Conservation (phyloP, 78 protist genomes). For the Protostelium mycophagum region DNA sequence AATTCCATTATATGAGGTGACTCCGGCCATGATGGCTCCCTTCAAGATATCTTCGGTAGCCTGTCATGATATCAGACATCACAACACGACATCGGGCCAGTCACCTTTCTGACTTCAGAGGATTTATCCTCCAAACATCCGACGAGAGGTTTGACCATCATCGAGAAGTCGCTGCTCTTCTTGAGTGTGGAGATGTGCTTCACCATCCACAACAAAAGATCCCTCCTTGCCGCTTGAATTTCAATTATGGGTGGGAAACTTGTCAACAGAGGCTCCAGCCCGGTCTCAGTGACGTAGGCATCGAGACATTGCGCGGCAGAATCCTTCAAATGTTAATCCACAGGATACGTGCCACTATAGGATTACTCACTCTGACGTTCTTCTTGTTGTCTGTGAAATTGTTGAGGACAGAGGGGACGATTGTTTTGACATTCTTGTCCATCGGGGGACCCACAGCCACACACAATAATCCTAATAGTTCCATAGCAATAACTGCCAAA, state of each 20-base stretch:
- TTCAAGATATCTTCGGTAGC: conserved; percentile 1
- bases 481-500: conserved; percentile 20
- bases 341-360: conserved; percentile 12
- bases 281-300: conserved; percentile 6
- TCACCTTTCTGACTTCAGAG: conserved; percentile 20
- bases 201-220: conserved; percentile 11
- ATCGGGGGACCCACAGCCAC: conserved; percentile 18
- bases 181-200: conserved; percentile 9
- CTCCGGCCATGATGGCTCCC: neutral
- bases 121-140: conserved; percentile 41
- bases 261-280: conserved; percentile 21
- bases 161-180: conserved; percentile 3
- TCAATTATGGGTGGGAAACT: conserved; percentile 9
- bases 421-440: conserved; percentile 27
- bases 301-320: conserved; percentile 14
- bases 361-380: conserved; percentile 11
- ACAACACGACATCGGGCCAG: conserved; percentile 22
- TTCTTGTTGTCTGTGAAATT: conserved; percentile 5
- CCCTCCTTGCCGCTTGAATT: conserved; percentile 26
- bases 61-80: conserved; percentile 18
- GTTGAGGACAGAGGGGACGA: neutral
- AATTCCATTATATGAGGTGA: neutral
- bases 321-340: conserved; percentile 26
- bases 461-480: conserved; percentile 14
- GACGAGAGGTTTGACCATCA: conserved; percentile 27